A percentile compares a stretch with the other conserved stretches of the same genome.
Evolutionary conservation across 768 basidiomycete genomes (phyloP).

Genomic region (Dendrothele bispora): DNA sequence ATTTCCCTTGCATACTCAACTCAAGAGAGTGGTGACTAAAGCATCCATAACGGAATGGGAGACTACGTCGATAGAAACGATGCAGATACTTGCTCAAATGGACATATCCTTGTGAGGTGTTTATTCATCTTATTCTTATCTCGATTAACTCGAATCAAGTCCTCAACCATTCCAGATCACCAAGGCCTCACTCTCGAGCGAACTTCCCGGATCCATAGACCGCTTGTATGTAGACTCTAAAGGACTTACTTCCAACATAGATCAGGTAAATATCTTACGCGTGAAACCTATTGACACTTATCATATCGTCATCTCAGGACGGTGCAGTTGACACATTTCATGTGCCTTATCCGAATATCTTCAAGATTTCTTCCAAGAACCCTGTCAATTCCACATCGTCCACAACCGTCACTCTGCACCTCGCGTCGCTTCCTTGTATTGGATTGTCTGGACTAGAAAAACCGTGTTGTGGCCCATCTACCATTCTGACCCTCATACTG

Average conservation of each 20-base stretch:
- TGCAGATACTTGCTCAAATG: slow-evolving; percentile 43
- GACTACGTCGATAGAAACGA: slow-evolving; percentile 44
- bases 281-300: slow-evolving; percentile 4
- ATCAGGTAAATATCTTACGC: slow-evolving; percentile 30
- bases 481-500: neutral
- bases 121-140: neutral
- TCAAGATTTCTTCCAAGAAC: slow-evolving; percentile 24
- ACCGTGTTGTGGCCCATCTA: too few relatives aligned
- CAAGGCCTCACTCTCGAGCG: slow-evolving; percentile 35
- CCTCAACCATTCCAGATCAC: slow-evolving; percentile 54
- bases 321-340: slow-evolving; percentile 53
- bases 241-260: slow-evolving; percentile 52
- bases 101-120: slow-evolving; percentile 49
- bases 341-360: slow-evolving; percentile 38
- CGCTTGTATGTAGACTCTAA: slow-evolving; percentile 53
- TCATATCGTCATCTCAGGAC: slow-evolving; percentile 30
- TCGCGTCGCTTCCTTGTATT: slow-evolving; percentile 39
- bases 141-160: slow-evolving; percentile 28
- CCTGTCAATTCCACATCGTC: slow-evolving; percentile 23
- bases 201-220: slow-evolving; percentile 38
- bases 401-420: slow-evolving; percentile 27
- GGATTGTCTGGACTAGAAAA: too few relatives aligned
- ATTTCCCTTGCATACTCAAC: slow-evolving; percentile 34
- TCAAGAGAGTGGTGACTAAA: slow-evolving; percentile 41
- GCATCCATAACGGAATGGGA: slow-evolving; percentile 53